Evolutionary conservation across 805 yeast species (phyloP).

Genomic region (Candida manassasensis): DNA sequence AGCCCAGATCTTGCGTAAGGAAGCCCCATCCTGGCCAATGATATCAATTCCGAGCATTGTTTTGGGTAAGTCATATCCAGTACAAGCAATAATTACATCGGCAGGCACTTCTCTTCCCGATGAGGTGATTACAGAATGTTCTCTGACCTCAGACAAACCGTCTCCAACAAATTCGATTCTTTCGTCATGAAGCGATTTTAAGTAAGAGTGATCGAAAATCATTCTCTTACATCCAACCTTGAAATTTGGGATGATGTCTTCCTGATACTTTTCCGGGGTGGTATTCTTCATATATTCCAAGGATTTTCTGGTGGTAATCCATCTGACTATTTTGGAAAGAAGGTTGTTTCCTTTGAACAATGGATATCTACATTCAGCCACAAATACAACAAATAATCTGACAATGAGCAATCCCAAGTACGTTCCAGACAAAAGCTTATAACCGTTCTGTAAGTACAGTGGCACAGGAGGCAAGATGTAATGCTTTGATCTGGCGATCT

Average conservation of each 20-base stretch:
- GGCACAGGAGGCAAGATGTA: slow-evolving; percentile 39
- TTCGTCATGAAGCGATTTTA: slow-evolving; percentile 29
- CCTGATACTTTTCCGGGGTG: slow-evolving; percentile 31
- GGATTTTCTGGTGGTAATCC: slow-evolving; percentile 16
- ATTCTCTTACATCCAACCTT: slow-evolving; percentile 40
- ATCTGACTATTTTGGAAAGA: slow-evolving; percentile 22
- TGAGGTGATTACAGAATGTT: slow-evolving; percentile 24
- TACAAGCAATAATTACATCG: slow-evolving; percentile 39
- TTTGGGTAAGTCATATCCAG: slow-evolving; percentile 30
- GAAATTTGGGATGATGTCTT: slow-evolving; percentile 30
- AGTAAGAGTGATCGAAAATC: slow-evolving; percentile 34
- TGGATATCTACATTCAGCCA: slow-evolving; percentile 34
- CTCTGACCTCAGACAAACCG: slow-evolving; percentile 22
- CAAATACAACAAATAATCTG: slow-evolving; percentile 22
- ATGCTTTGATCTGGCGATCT: slow-evolving; percentile 33
- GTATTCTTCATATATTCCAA: slow-evolving; percentile 19
- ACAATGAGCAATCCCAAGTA: slow-evolving; percentile 25
- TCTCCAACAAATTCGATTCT: slow-evolving; percentile 21
- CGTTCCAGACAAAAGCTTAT: slow-evolving; percentile 20
- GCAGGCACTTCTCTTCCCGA: slow-evolving; percentile 26
- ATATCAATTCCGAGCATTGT: slow-evolving; percentile 15
- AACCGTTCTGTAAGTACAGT: slow-evolving; percentile 13
- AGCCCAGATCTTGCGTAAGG: slow-evolving; percentile 22
- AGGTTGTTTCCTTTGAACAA: slow-evolving; percentile 27
- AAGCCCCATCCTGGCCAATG: slow-evolving; percentile 23